Conservation (phyloP, 805 yeast genomes). For the Tetrapisispora fleetii region DNA sequence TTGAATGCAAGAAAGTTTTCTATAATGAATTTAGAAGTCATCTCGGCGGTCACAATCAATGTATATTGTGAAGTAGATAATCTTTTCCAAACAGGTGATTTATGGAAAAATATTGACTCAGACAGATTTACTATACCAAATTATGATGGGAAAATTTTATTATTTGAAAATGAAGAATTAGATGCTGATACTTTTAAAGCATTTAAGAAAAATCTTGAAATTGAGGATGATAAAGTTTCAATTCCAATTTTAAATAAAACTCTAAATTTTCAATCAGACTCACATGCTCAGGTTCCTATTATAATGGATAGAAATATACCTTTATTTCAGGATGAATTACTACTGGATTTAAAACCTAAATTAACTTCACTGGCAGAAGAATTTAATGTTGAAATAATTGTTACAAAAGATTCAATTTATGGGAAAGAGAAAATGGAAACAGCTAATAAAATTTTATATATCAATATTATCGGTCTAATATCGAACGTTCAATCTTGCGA, state of each 20-base stretch:
- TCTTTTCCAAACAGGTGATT: conserved; percentile 9
- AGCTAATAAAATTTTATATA: neutral
- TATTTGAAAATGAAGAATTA: neutral
- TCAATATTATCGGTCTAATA: conserved; percentile 14
- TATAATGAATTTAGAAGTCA: conserved; percentile 1
- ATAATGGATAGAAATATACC: neutral
- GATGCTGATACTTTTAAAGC: neutral
- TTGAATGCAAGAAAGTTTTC: neutral
- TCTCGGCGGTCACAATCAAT: conserved; percentile 3
- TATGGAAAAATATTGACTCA: conserved; percentile 6
- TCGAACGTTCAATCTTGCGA: conserved; percentile 11
- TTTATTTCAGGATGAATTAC: neutral
- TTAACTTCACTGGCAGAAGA: conserved; percentile 7
- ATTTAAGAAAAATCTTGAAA: neutral
- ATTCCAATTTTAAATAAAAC: conserved; percentile 7
- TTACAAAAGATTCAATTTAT: conserved; percentile 7
- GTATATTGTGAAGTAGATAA: conserved; percentile 10
- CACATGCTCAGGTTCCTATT: conserved; percentile 3
- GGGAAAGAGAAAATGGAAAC: conserved; percentile 1
- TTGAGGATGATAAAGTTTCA: neutral
- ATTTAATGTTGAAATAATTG: conserved; percentile 14
- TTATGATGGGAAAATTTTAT: neutral
- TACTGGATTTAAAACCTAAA: conserved; percentile 4
- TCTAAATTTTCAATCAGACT: conserved; percentile 6
- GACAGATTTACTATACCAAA: neutral